These are phyloP conservation scores for Xanthoceras sorbifolium DNA, from an alignment of 345 rosid species.

Conservation along the genomic window DNA sequence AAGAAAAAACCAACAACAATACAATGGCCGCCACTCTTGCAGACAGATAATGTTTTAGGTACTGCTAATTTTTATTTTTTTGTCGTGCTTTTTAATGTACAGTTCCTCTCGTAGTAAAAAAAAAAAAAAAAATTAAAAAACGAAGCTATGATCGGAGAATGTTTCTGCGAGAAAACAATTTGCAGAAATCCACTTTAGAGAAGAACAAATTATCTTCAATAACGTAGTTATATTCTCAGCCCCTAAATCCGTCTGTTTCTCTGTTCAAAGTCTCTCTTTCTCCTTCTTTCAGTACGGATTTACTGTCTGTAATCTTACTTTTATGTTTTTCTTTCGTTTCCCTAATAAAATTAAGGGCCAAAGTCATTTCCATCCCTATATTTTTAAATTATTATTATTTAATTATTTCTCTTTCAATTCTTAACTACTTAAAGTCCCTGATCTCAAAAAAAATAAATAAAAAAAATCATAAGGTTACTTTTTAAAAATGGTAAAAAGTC, in stretches of 20 bases:
- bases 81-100: conserved; percentile 21
- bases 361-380: no score
- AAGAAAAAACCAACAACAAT: conserved; percentile 19
- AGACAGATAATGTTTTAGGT: conserved; percentile 25
- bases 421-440: no score
- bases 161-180: conserved; percentile 8
- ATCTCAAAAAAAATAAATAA: no score
- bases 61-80: background rate
- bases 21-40: background rate
- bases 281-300: no score
- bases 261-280: background rate
- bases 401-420: no score
- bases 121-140: conserved; percentile 11
- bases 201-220: background rate
- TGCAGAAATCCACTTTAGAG: background rate
- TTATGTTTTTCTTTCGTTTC: background rate
- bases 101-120: conserved; percentile 15
- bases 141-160: background rate
- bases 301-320: background rate
- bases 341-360: background rate
- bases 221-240: background rate
- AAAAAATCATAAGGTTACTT: no score
- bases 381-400: no score
- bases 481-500: no score
- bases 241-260: background rate